Percentiles rank a stretch among this genome's conserved stretches.
These are phyloP conservation scores for Russula foetens DNA, from an alignment of 768 basidiomycete species.

Conservation along the genomic window DNA sequence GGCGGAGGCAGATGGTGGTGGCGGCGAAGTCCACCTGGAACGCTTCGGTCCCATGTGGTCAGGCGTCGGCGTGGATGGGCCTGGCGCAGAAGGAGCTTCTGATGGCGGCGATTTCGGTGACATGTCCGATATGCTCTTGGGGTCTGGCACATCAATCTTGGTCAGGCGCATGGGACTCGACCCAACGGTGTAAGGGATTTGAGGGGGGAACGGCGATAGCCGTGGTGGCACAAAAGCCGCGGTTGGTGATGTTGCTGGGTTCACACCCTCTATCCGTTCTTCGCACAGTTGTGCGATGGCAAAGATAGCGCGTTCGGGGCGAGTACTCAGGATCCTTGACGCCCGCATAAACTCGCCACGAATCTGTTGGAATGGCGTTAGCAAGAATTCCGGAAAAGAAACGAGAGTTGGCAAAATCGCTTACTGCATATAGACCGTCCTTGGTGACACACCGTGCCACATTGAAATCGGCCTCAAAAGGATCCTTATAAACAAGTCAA, in stretches of 20 bases:
- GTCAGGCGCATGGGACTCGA: slow-evolving; percentile 51
- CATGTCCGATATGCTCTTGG: slow-evolving; percentile 38
- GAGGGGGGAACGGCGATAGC: slow-evolving; percentile 44
- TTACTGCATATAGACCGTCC: slow-evolving; percentile 90
- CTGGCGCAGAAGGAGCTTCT: slow-evolving; percentile 14
- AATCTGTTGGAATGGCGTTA: slow-evolving; percentile 48
- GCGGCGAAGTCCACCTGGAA: slow-evolving; percentile 79
- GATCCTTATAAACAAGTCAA: slow-evolving; percentile 53
- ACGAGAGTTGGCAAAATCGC: slow-evolving; percentile 20
- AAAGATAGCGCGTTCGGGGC: slow-evolving; percentile 72
- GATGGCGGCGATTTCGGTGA: slow-evolving; percentile 33
- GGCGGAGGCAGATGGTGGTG: slow-evolving; percentile 65
- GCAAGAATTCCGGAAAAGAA: background rate
- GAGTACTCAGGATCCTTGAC: slow-evolving; percentile 68
- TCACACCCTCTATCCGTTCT: slow-evolving; percentile 65
- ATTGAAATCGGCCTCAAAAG: slow-evolving; percentile 94
- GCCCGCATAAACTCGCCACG: slow-evolving; percentile 99
- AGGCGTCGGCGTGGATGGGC: slow-evolving; percentile 21
- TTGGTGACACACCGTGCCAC: slow-evolving; percentile 94
- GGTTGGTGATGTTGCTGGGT: slow-evolving; percentile 40
- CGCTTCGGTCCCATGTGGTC: slow-evolving; percentile 77
- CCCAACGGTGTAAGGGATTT: slow-evolving; percentile 63
- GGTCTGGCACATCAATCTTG: slow-evolving; percentile 25
- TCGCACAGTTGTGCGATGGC: slow-evolving; percentile 88
- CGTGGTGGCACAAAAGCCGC: slow-evolving; percentile 39